Percentiles rank a stretch among this genome's conserved stretches.
phyloP scores from a whole-genome alignment of 2,329 filamentous ascomycete species.

The Pseudocercospora vitis region DNA sequence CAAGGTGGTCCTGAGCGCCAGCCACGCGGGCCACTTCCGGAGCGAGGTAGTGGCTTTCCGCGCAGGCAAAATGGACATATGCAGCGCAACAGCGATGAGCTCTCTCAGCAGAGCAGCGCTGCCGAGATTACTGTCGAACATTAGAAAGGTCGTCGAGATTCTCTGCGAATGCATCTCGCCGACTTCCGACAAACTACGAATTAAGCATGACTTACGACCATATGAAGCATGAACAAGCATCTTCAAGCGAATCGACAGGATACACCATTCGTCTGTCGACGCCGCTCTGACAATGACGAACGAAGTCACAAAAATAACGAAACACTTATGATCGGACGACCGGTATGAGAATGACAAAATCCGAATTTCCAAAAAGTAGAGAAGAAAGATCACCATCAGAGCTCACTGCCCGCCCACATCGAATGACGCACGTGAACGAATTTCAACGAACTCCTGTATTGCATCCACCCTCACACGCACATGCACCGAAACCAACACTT shows the following conservation, averaged over 20 bases:
- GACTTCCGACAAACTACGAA: not conserved
- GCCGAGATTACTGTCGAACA: conserved; percentile 66
- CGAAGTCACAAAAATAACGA: conserved; percentile 21
- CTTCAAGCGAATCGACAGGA: conserved; percentile 20
- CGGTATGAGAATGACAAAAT: conserved; percentile 22
- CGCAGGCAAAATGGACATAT: conserved; percentile 62
- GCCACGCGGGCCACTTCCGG: conserved; percentile 61
- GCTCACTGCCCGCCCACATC: conserved; percentile 23
- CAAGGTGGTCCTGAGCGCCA: conserved; percentile 56
- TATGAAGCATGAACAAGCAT: conserved; percentile 23
- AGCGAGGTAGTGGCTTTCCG: conserved; percentile 59
- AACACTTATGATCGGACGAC: conserved; percentile 25
- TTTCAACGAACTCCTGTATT: conserved; percentile 12
- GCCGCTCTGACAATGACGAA: conserved; percentile 16
- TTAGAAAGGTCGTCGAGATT: conserved; percentile 30
- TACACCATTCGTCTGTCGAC: conserved; percentile 10
- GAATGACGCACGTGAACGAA: conserved; percentile 14
- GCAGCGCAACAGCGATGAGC: conserved; percentile 62
- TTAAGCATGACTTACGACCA: conserved; percentile 5
- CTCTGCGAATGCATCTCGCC: conserved; percentile 4
- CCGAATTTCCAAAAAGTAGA: conserved; percentile 25
- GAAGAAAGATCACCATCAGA: conserved; percentile 22
- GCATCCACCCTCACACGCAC: conserved; percentile 14
- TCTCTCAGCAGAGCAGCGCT: conserved; percentile 57
- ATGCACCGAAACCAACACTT: no score